Conservation (phyloP, 2,329 filamentous ascomycete genomes). For the Ceratocystis cacaofunesta region DNA sequence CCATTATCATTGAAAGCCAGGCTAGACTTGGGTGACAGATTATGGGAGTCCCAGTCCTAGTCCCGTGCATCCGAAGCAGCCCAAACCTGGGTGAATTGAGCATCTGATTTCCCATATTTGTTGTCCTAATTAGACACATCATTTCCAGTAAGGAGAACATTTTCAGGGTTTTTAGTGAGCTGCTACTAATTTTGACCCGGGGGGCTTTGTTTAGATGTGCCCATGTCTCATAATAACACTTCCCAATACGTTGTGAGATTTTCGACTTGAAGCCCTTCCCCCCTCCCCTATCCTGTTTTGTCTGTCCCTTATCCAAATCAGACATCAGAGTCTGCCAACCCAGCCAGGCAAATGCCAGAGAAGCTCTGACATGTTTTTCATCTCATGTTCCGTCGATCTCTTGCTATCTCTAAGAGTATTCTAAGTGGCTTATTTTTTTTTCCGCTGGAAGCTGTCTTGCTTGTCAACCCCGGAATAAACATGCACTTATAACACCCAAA, state of each 20-base stretch:
- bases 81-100: not conserved
- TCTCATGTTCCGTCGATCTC: not conserved
- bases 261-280: not conserved
- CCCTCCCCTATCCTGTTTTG: not conserved
- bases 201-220: slow-evolving; percentile 1
- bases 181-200: slow-evolving; percentile 1
- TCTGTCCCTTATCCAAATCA: not conserved
- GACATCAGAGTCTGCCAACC: not conserved
- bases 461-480: not conserved
- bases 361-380: slow-evolving; percentile 5
- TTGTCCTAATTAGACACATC: not conserved
- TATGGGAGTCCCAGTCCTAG: not conserved
- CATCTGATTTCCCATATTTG: not conserved
- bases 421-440: not conserved
- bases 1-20: not conserved
- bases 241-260: slow-evolving; percentile 1
- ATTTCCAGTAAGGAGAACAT: slow-evolving; percentile 1
- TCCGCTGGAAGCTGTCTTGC: not conserved
- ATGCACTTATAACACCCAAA: too few species aligned
- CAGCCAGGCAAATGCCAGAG: not conserved
- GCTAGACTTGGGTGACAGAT: not conserved
- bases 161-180: not conserved
- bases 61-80: not conserved
- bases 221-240: not conserved
- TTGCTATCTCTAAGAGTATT: not conserved